These are phyloP conservation scores for Heteromeles arbutifolia DNA, from an alignment of 306 rosid genomes.

Conservation along the genomic window DNA sequence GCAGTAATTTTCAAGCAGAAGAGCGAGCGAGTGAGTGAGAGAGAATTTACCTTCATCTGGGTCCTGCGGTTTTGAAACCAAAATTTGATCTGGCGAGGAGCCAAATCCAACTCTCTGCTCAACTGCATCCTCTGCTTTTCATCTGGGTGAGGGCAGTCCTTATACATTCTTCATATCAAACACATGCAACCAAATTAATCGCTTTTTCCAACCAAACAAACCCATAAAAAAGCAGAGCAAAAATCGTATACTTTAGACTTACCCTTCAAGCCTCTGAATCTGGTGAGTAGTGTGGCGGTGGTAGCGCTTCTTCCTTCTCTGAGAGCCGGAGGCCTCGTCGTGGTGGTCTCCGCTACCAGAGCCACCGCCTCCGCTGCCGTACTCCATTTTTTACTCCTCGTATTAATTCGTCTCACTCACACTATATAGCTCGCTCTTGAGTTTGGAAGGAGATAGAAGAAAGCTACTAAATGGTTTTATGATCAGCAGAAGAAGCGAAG, in stretches of 20 bases:
- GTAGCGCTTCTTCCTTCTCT: slow-evolving; percentile 71
- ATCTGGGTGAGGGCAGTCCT: slow-evolving; percentile 95
- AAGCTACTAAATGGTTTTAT: neutral
- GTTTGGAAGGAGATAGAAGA: neutral
- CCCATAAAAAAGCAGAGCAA: neutral
- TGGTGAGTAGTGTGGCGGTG: slow-evolving; percentile 94
- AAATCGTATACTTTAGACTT: slow-evolving; percentile 1
- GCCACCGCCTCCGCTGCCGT: slow-evolving; percentile 56
- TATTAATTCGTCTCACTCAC: neutral
- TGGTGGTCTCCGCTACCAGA: slow-evolving; percentile 44
- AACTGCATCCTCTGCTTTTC: slow-evolving; percentile 83
- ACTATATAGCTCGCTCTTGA: neutral
- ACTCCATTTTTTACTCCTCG: slow-evolving; percentile 46
- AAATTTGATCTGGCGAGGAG: slow-evolving; percentile 96
- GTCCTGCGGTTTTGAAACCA: slow-evolving; percentile 98
- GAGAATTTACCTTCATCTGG: slow-evolving; percentile 75
- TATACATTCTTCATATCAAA: slow-evolving; percentile 58
- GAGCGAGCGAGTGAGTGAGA: neutral
- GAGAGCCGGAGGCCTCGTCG: slow-evolving; percentile 51
- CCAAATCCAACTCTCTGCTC: slow-evolving; percentile 85
- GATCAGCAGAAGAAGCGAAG: neutral
- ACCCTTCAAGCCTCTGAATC: slow-evolving; percentile 95
- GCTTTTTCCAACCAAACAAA: neutral
- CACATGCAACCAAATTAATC: neutral
- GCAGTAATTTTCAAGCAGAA: neutral